Percentiles rank a stretch among this genome's conserved stretches.
These are phyloP conservation scores for Neotropicomus parvogracilis DNA, from an alignment of 1,284 basidiomycete species.

Conservation along the genomic window DNA sequence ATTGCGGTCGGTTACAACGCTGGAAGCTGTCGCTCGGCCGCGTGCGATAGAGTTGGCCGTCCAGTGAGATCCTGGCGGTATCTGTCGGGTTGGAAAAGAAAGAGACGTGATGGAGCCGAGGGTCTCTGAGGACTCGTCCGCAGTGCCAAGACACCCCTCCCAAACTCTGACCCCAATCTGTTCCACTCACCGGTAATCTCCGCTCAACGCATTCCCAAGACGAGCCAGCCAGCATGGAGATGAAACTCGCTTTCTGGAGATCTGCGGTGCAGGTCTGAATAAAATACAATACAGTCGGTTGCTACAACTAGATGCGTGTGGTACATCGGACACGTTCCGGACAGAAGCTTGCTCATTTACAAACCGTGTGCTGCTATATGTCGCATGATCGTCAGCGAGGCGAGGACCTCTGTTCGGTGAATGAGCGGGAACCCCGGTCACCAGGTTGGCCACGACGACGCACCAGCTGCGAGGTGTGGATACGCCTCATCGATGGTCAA, in stretches of 20 bases:
- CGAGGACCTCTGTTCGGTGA: constrained; percentile 48
- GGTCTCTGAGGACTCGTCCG: too few species aligned
- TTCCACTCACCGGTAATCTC: constrained; percentile 11
- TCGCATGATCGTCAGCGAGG: constrained; percentile 61
- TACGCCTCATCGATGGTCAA: constrained; percentile 61
- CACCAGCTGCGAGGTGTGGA: constrained; percentile 51
- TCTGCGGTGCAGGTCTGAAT: constrained; percentile 5
- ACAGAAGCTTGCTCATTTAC: constrained; percentile 3
- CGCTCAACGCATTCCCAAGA: neutral
- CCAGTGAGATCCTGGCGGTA: constrained; percentile 11
- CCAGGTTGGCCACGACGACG: constrained; percentile 6
- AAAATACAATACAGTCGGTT: constrained; percentile 16
- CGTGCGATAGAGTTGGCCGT: constrained; percentile 23
- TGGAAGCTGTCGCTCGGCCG: constrained; percentile 4
- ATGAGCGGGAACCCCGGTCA: constrained; percentile 6
- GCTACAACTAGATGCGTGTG: constrained; percentile 7
- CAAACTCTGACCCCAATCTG: constrained; percentile 7
- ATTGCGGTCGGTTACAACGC: constrained; percentile 5
- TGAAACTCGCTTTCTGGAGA: neutral
- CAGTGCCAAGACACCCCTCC: neutral
- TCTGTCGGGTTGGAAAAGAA: constrained; percentile 3
- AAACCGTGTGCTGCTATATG: constrained; percentile 50
- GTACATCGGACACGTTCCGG: constrained; percentile 11
- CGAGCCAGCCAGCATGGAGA: constrained; percentile 3
- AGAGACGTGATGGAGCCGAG: neutral